Conservation (phyloP, 495 filamentous ascomycete species). For the Xylaria grammica region DNA sequence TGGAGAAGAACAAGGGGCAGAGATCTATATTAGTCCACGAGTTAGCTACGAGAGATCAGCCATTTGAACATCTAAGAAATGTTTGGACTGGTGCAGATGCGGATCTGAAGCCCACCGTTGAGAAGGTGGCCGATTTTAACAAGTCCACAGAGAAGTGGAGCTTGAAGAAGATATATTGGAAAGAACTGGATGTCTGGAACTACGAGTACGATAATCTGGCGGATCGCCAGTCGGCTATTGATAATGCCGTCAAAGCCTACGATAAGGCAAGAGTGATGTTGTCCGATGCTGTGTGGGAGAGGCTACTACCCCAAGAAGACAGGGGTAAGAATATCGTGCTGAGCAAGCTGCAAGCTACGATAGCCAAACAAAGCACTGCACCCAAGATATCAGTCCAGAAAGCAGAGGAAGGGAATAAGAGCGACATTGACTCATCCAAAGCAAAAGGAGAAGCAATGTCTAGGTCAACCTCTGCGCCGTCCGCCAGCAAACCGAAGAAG, state of each 20-base stretch:
- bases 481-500: slow-evolving; percentile 62
- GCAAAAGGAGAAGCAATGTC: slow-evolving; percentile 58
- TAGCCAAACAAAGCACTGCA: slow-evolving; percentile 63
- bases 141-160: slow-evolving; percentile 65
- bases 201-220: slow-evolving; percentile 70
- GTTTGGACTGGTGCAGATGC: slow-evolving; percentile 62
- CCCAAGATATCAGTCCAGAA: slow-evolving; percentile 65
- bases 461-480: slow-evolving; percentile 58
- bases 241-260: slow-evolving; percentile 81
- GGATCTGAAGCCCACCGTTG: slow-evolving; percentile 60
- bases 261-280: slow-evolving; percentile 77
- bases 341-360: slow-evolving; percentile 69
- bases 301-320: slow-evolving; percentile 73
- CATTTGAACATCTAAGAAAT: slow-evolving; percentile 61
- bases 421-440: slow-evolving; percentile 61
- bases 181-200: slow-evolving; percentile 81
- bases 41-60: slow-evolving; percentile 66
- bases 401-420: slow-evolving; percentile 58
- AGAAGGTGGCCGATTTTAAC: slow-evolving; percentile 63
- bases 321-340: slow-evolving; percentile 80
- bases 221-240: slow-evolving; percentile 78
- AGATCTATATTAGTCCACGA: slow-evolving; percentile 74
- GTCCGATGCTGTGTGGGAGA: slow-evolving; percentile 80
- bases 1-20: slow-evolving; percentile 57
- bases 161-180: slow-evolving; percentile 73